These are phyloP conservation scores for Inonotus hispidus DNA, from an alignment of 1,284 basidiomycete genomes.

Conservation along the genomic window DNA sequence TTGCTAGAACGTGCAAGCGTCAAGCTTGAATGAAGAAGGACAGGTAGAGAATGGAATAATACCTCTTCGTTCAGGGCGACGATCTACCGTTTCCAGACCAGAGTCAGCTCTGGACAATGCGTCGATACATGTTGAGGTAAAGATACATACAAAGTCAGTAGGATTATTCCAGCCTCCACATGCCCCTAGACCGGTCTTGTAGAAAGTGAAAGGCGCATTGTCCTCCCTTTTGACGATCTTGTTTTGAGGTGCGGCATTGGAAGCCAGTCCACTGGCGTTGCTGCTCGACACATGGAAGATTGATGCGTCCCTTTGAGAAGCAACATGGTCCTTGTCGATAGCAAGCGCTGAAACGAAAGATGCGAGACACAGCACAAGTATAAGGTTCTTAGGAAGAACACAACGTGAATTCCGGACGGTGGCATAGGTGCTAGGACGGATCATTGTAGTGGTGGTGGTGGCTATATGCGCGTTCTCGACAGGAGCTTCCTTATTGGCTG, in stretches of 20 bases:
- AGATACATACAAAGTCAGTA: conserved; percentile 31
- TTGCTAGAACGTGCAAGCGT: conserved; percentile 22
- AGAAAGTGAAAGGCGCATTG: conserved; percentile 31
- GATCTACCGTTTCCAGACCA: conserved; percentile 25
- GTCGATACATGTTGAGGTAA: background rate
- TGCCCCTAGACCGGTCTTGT: conserved; percentile 32
- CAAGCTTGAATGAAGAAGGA: background rate
- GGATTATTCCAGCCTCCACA: conserved; percentile 31
- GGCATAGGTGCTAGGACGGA: too few species aligned
- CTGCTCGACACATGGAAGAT: too few species aligned
- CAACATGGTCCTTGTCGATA: background rate
- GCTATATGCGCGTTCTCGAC: background rate
- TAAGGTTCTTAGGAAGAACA: background rate
- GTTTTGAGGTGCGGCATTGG: too few species aligned
- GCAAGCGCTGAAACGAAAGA: background rate
- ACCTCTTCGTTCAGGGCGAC: conserved; percentile 35
- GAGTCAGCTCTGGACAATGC: background rate
- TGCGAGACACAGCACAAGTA: background rate
- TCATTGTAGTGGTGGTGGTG: too few species aligned
- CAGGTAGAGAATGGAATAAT: conserved; percentile 9
- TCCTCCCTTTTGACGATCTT: conserved; percentile 24
- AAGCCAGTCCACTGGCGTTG: too few species aligned
- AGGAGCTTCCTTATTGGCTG: too few species aligned
- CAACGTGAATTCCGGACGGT: too few species aligned
- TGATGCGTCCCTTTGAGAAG: too few species aligned